Conservation (phyloP, 129 eudicot genomes). For the Pittosporum tobira region DNA sequence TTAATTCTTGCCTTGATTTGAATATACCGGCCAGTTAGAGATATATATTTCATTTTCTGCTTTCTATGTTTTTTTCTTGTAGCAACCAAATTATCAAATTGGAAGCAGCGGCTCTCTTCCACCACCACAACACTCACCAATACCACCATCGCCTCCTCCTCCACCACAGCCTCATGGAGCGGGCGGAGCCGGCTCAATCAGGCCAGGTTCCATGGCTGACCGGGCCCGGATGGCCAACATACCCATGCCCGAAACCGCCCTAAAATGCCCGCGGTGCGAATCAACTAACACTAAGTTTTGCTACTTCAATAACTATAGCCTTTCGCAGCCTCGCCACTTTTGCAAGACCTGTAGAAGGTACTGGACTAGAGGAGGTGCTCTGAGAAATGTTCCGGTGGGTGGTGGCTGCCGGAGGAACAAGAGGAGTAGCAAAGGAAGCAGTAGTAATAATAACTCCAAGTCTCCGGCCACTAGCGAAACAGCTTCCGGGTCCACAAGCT, state of each 20-base stretch:
- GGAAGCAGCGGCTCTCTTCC: conserved; percentile 3
- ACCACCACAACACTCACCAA: neutral
- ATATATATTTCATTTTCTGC: neutral
- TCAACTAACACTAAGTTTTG: conserved; percentile 16
- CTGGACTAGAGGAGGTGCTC: conserved; percentile 18
- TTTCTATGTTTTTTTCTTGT: neutral
- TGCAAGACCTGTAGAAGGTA: conserved; percentile 19
- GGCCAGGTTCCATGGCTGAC: conserved; percentile 18
- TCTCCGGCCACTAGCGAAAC: conserved; percentile 13
- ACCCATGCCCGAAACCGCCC: conserved; percentile 13
- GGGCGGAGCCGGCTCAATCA: conserved; percentile 12
- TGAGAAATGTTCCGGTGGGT: conserved; percentile 13
- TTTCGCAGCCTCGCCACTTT: conserved; percentile 19
- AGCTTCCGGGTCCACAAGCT: conserved; percentile 10
- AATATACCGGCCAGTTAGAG: neutral
- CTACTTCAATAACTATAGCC: conserved; percentile 21
- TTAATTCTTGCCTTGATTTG: neutral
- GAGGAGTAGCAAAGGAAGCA: conserved; percentile 11
- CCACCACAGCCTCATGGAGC: conserved; percentile 9
- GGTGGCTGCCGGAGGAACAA: conserved; percentile 23
- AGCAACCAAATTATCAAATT: conserved; percentile 8
- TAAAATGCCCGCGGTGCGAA: conserved; percentile 18
- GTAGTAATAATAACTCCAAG: conserved; percentile 5
- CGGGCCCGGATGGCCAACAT: conserved; percentile 16
- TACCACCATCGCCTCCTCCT: neutral